A percentile compares a stretch with the other conserved stretches of the same genome.
Evolutionary conservation across 2,329 filamentous ascomycete species (phyloP).

Genomic region (Gremmenia infestans): DNA sequence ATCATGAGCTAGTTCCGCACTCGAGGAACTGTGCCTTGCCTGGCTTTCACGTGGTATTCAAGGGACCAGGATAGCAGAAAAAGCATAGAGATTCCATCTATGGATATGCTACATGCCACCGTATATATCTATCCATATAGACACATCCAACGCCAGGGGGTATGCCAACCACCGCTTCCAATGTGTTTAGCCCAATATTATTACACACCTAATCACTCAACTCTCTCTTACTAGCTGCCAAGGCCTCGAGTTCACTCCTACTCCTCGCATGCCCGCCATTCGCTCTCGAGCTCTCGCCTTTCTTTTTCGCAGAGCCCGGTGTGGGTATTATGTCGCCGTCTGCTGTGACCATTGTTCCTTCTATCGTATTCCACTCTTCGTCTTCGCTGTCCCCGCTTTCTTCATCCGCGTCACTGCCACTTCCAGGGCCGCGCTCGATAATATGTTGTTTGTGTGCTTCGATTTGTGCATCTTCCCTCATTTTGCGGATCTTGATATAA

Average conservation of each 20-base stretch:
- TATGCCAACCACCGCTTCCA: neutral
- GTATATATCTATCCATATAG: neutral
- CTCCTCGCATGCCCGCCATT: neutral
- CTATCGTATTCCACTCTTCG: conserved; percentile 25
- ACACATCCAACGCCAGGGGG: neutral
- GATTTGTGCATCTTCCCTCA: conserved; percentile 69
- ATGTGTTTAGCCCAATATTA: neutral
- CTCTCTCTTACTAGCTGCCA: conserved; percentile 19
- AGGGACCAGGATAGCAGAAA: neutral
- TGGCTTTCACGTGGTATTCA: too few species aligned
- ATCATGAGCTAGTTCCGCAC: too few species aligned
- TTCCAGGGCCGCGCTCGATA: conserved; percentile 9
- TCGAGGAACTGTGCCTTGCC: too few species aligned
- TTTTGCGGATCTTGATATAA: conserved; percentile 86
- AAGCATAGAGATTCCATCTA: neutral
- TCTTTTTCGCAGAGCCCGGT: conserved; percentile 10
- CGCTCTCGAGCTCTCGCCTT: conserved; percentile 9
- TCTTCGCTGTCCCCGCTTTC: conserved; percentile 15
- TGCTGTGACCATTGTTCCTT: conserved; percentile 23
- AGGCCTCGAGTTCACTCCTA: conserved; percentile 2
- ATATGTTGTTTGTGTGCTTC: conserved; percentile 38
- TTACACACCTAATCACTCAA: conserved; percentile 14
- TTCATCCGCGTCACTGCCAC: conserved; percentile 20
- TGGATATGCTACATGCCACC: neutral
- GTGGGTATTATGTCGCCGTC: conserved; percentile 28